phyloP scores from a whole-genome alignment of 2,329 filamentous ascomycete species.

The Sporothrix variecibatus region DNA sequence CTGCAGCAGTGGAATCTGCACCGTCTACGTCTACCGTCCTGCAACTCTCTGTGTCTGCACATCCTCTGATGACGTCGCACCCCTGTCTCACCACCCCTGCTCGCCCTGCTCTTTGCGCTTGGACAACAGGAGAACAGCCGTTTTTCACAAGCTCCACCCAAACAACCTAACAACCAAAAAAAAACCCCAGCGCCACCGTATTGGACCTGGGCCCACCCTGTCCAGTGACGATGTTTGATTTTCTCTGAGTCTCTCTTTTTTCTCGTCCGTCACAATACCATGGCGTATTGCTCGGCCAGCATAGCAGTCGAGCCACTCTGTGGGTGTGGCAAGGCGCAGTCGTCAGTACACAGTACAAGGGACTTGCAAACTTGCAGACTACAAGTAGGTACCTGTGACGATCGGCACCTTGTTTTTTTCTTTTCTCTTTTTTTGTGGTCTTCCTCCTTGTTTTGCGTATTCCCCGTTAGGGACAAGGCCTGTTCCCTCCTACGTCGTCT shows the following conservation, averaged over 20 bases:
- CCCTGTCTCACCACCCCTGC: constrained; percentile 24
- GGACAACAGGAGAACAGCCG: not conserved
- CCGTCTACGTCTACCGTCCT: not conserved
- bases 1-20: not conserved
- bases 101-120: not conserved
- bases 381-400: constrained; percentile 11
- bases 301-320: not conserved
- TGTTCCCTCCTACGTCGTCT: not conserved
- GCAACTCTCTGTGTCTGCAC: not conserved
- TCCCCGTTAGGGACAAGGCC: constrained; percentile 13
- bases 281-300: not conserved
- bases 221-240: constrained; percentile 17
- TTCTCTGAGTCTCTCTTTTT: not conserved
- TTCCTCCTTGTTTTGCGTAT: constrained; percentile 13
- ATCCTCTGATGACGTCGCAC: constrained; percentile 20
- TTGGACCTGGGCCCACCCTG: not conserved
- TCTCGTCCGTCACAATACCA: not conserved
- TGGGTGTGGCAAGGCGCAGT: not conserved
- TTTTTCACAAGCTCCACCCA: constrained; percentile 5
- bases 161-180: not conserved
- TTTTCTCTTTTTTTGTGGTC: not conserved
- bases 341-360: not conserved
- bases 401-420: constrained; percentile 7
- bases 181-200: constrained; percentile 5
- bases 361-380: not conserved